These are phyloP conservation scores for Tricholoma matsutake DNA, from an alignment of 768 basidiomycete species.

Conservation along the genomic window DNA sequence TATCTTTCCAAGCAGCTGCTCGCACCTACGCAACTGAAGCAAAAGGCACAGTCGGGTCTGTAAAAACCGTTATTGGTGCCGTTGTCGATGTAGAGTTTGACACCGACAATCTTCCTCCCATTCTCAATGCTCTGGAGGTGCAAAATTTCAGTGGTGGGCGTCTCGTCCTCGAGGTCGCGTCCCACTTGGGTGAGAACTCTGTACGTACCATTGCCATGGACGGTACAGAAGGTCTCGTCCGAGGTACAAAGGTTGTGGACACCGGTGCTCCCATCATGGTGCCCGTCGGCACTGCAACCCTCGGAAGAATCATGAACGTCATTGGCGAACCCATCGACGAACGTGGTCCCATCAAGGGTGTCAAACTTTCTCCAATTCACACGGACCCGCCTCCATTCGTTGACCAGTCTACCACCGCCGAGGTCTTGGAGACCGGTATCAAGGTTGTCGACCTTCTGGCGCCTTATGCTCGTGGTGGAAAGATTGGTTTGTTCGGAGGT, in stretches of 20 bases:
- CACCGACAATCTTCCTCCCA: constrained; percentile 90
- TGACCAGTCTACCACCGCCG: constrained; percentile 98
- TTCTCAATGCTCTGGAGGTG: constrained; percentile 98
- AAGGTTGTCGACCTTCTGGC: constrained; percentile 99
- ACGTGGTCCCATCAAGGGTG: constrained; percentile 97
- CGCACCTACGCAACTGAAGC: constrained; percentile 93
- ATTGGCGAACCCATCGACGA: constrained; percentile 99
- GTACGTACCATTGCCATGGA: constrained; percentile 99
- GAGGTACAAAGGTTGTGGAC: constrained; percentile 96
- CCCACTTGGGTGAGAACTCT: constrained; percentile 98
- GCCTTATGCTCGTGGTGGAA: constrained; percentile 99
- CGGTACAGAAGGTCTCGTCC: constrained; percentile 99
- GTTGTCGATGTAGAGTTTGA: constrained; percentile 99
- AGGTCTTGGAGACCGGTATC: constrained; percentile 99
- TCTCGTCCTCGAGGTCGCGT: constrained; percentile 98
- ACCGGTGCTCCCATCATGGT: constrained; percentile 96
- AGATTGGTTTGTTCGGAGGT: constrained; percentile 99
- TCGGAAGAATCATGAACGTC: constrained; percentile 99
- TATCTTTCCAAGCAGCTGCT: constrained; percentile 37
- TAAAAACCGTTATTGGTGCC: constrained; percentile 99
- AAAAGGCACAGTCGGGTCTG: constrained; percentile 65
- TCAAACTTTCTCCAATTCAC: constrained; percentile 90
- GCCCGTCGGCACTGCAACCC: constrained; percentile 90
- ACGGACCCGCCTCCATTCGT: constrained; percentile 97
- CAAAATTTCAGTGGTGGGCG: constrained; percentile 91